Percentiles rank a stretch among this genome's conserved stretches.
These are phyloP conservation scores for Populus trichocarpa DNA, from an alignment of 441 rosid species.

Conservation along the genomic window DNA sequence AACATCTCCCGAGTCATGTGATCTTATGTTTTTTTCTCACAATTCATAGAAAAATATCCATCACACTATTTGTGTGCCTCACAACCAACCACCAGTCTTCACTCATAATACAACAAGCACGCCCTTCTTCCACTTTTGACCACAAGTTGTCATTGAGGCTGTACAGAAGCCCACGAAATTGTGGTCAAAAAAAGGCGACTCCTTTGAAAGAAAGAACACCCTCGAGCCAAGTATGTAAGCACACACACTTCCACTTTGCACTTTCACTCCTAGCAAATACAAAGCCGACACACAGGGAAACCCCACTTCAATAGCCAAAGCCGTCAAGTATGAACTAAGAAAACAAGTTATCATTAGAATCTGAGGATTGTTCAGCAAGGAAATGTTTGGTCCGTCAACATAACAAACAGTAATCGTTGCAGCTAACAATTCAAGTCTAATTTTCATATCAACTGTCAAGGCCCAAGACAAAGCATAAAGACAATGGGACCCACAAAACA, in stretches of 20 bases:
- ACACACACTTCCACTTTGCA: background rate
- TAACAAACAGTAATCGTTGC: background rate
- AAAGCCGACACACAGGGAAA: background rate
- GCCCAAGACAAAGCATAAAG: background rate
- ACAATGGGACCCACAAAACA: constrained; percentile 6
- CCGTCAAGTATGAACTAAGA: background rate
- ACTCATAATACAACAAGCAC: background rate
- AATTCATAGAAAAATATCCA: background rate
- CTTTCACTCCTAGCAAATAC: background rate
- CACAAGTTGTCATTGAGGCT: constrained; percentile 13
- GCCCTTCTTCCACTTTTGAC: background rate
- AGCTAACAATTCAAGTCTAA: background rate
- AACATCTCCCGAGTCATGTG: background rate
- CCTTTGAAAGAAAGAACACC: background rate
- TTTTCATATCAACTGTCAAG: background rate
- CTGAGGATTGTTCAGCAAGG: background rate
- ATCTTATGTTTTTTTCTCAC: background rate
- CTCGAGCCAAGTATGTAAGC: background rate
- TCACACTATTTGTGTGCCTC: background rate
- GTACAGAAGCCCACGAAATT: constrained; percentile 4
- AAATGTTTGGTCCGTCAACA: background rate
- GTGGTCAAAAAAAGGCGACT: constrained; percentile 11
- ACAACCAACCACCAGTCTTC: background rate
- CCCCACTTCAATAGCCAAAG: background rate
- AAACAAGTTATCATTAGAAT: too few relatives aligned